Evolutionary conservation across 768 basidiomycete genomes (phyloP).

Genomic region (Collybiopsis confluens): DNA sequence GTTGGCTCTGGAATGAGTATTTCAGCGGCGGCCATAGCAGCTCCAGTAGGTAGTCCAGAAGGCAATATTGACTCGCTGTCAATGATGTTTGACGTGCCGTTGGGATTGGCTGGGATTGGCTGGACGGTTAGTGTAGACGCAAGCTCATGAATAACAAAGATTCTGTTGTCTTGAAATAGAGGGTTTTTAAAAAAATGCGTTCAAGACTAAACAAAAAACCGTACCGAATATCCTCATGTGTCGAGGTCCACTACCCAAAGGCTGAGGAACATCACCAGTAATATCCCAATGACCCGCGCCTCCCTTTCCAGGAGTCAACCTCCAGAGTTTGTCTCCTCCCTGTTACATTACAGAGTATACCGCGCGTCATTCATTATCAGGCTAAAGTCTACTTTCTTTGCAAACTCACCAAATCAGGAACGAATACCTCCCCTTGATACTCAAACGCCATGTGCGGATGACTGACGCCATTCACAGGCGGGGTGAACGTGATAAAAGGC

Average conservation of each 20-base stretch:
- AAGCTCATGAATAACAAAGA: slow-evolving; percentile 55
- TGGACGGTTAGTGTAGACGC: slow-evolving; percentile 57
- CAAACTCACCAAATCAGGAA: slow-evolving; percentile 51
- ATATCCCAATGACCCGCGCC: slow-evolving; percentile 43
- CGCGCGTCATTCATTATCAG: neutral
- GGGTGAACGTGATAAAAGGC: slow-evolving; percentile 44
- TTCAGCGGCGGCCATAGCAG: slow-evolving; percentile 54
- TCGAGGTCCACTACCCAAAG: slow-evolving; percentile 54
- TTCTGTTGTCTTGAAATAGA: slow-evolving; percentile 33
- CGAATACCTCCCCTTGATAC: slow-evolving; percentile 46
- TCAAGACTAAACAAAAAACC: neutral
- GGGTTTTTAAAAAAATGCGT: neutral
- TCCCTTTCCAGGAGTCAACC: slow-evolving; percentile 38
- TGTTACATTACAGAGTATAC: no score
- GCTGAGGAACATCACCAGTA: slow-evolving; percentile 51
- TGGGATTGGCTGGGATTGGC: slow-evolving; percentile 45
- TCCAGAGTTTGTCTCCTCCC: slow-evolving; percentile 65
- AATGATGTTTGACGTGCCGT: slow-evolving; percentile 46
- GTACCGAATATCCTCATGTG: slow-evolving; percentile 43
- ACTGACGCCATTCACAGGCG: slow-evolving; percentile 31
- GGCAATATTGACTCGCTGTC: slow-evolving; percentile 50
- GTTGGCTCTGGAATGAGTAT: slow-evolving; percentile 55
- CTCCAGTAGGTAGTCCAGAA: slow-evolving; percentile 29
- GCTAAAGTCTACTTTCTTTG: neutral
- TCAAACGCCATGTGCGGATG: slow-evolving; percentile 63